A percentile compares a stretch with the other conserved stretches of the same genome.
These are phyloP conservation scores for Berkeleyomyces rouxiae DNA, from an alignment of 2,329 filamentous ascomycete genomes.

Conservation along the genomic window DNA sequence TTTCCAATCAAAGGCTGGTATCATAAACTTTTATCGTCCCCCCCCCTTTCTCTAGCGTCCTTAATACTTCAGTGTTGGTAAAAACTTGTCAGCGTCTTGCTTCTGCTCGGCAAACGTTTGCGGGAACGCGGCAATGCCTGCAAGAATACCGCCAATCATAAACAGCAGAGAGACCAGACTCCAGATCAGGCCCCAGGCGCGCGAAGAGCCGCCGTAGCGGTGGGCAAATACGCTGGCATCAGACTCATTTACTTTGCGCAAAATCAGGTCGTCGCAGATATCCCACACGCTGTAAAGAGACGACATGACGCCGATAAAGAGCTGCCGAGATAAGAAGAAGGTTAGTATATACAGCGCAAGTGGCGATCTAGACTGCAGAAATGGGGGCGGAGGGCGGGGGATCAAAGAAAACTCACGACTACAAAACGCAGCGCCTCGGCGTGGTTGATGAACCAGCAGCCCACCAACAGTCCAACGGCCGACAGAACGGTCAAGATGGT, in stretches of 20 bases:
- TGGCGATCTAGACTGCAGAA: too few species aligned
- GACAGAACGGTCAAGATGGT: constrained; percentile 54
- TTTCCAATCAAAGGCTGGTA: neutral
- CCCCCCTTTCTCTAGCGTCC: neutral
- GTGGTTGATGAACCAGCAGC: constrained; percentile 65
- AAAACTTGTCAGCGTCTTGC: constrained; percentile 50
- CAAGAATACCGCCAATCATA: constrained; percentile 59
- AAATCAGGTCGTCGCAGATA: constrained; percentile 68
- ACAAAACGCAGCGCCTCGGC: constrained; percentile 58
- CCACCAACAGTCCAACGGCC: constrained; percentile 54
- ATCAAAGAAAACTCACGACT: constrained; percentile 30
- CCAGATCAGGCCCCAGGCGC: constrained; percentile 71
- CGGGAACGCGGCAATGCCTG: constrained; percentile 59
- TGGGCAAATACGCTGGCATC: constrained; percentile 67
- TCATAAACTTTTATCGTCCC: neutral
- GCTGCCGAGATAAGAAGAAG: constrained; percentile 20
- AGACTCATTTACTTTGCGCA: constrained; percentile 64
- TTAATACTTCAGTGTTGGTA: constrained; percentile 25
- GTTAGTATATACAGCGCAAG: neutral
- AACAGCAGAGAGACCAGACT: constrained; percentile 53
- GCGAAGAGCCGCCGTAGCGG: constrained; percentile 60
- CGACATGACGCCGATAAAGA: constrained; percentile 73
- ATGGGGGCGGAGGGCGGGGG: neutral
- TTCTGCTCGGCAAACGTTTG: constrained; percentile 53
- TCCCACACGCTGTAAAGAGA: constrained; percentile 71